Base-by-base conservation (phyloP, 1,139 yeast genomes). In the Kazachstania sp. region DNA sequence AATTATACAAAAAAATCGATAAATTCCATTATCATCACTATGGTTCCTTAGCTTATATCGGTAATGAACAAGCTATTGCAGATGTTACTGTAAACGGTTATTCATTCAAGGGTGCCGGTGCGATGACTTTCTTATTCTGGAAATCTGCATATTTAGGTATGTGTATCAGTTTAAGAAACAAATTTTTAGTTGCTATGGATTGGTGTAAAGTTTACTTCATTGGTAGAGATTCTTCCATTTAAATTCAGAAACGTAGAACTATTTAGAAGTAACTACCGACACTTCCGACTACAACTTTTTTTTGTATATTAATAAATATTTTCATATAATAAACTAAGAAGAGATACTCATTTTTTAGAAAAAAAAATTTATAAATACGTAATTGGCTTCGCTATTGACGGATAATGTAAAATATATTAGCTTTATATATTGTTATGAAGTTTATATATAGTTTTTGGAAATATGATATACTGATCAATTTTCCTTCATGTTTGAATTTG, bases 21-120 rank as follows among this genome's bases (percentile, higher is more conserved):
- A 72, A 74, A 43, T 83, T 83, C 69, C 70, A 73, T 51, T 83
- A 82, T 70, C 71, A 73, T 56, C 81, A 81, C 71, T 71, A 79
- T 71, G 88, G 94, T 73, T 74, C 90, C 54, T 71, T 82, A 67
- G 84, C 95, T 60, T 83, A 83, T 69, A 80, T 83, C 60, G 97
- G 97, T 55, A 77, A 86, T 45, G 97, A 90, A 66, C 78, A 82
- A 67, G 97, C 97, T 38, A 94, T 88, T 57, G 97, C 96, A 41
- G 97, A 88, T 66, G 73, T 61, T 82, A 84, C 40, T 79, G 88
- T 84, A 94, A 40, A 95, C 57, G 87, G 83, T 63, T 83, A 87
- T 55, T 82, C 83, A 60, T 74, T 81, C 53, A 79, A 90, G 29
- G 72, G 87, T 45, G 94, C 95, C 53, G 97, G 97, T 61, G 76